Base-by-base conservation (phyloP, 208 protist species). In the Trypanosoma avium region DNA sequence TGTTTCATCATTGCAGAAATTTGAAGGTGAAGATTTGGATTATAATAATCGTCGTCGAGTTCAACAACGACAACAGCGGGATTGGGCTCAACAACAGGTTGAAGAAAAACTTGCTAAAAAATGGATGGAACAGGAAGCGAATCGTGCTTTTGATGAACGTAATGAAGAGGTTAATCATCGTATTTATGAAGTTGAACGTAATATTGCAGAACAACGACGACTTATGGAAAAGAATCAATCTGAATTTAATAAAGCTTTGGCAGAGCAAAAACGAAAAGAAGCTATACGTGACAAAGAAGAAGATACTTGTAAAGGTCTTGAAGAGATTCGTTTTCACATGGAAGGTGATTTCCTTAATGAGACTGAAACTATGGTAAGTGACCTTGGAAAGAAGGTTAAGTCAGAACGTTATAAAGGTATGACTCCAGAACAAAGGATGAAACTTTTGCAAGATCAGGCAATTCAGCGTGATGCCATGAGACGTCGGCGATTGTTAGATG, bases 11-110 rank as follows among this genome's bases (percentile, higher is more conserved):
- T 50, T 95, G 45, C 94, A 97, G 72, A 92, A 89, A 63, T 95
- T 97, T 61, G 84, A 95, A 47, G 94, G 94, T 26, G 94, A 97
- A 72, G 92, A 97, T 56, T 71, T 97, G 19, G 90, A 94, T 71
- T 84, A 66, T 48, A 53, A 53, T 1, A 74, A 85, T 30, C 86
- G 94, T 43, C 75, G 80, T 27, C 35, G 59, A 4, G 79, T 79
- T 0, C 94, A 97, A 75, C 85, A 95, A 70, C 69, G 60, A 5
- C 92, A 97, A 77, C 85, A 94, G 70, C 81, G 78, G 17, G 56
- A 81, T 13, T 97, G 93, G 91, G 81, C 84, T 7, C 52, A 82
- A 71, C 82, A 94, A 77, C 90, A 97, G 63, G 60, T 86, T 42
- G 88, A 96, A 15, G 92, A 97, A 69, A 96, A 97, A 73, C 70